Evolutionary conservation across 257 asterid genomes (phyloP), one percentile per base, ranked within the genome.

Genomic region (Primulina tabacum): DNA sequence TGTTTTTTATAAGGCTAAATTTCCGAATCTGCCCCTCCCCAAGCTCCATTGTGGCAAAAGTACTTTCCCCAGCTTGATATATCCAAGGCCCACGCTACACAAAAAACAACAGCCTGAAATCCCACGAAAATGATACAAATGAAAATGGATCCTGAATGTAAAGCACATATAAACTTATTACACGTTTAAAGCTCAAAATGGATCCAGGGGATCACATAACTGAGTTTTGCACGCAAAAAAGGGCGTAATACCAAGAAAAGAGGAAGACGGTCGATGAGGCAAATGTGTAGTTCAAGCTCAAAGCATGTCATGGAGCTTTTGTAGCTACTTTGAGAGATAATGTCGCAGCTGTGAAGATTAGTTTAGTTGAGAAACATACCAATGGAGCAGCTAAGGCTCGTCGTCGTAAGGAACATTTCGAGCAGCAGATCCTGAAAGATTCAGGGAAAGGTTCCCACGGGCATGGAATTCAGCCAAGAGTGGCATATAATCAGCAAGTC

Each of bases 301-400:
- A 43, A 43, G n/a, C n/a, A 43, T 43, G 50, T 10, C 5, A 38
- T 9, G 1, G 50, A 38, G 50, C 50, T 8, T 38, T 38, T n/a
- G 17, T 59, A 53, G 58, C 77, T 73, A 18, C 59, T 35, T 47
- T 1, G 11, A 60, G 8, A 37, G 28, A 38, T 21, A 34, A 17
- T 69, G 28, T 21, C 12, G 18, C 28, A 67, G 60, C 17, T 56
- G 35, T 20, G 37, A 50, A 37, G 37, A 71, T 66, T 73, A 69
- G 38, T 9, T 18, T 20, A 56, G 67, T 58, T 10, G 21, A 72
- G 60, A 68, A 37, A 37, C 38, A 68, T 70, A 64, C 75, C 78
- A 34, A 28, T 58, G 69, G 67, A 64, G 80, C 64, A 74, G 64
- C 83, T 89, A 91, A 21, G 96, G 96, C 37, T 92, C 98, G 67